A percentile compares a stretch with the other conserved stretches of the same genome.
Conservation (phyloP, 2,329 filamentous ascomycete genomes). For the Aspergillus vadensis region DNA sequence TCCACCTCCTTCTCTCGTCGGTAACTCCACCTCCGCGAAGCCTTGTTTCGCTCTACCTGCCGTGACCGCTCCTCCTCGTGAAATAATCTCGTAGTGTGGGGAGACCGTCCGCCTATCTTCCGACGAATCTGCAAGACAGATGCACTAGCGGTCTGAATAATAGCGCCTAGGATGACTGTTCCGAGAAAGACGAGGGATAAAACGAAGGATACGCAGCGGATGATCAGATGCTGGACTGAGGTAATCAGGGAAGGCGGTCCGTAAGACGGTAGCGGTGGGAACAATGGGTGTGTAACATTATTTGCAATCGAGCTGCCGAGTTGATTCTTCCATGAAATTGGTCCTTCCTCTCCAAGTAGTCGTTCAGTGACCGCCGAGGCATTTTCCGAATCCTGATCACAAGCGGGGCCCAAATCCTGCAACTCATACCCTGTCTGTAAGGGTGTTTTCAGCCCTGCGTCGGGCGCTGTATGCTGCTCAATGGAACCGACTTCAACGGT, state of each 20-base stretch:
- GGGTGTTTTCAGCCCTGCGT: neutral
- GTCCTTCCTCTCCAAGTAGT: constrained; percentile 11
- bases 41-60: constrained; percentile 57
- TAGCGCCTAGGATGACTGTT: constrained; percentile 72
- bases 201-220: constrained; percentile 70
- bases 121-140: constrained; percentile 54
- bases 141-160: constrained; percentile 66
- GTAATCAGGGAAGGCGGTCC: constrained; percentile 70
- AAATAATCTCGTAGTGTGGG: constrained; percentile 66
- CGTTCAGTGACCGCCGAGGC: constrained; percentile 16
- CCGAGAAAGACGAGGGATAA: constrained; percentile 76
- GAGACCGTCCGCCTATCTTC: constrained; percentile 61
- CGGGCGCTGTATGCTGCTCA: neutral
- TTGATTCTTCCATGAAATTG: neutral
- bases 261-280: constrained; percentile 81
- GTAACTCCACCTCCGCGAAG: constrained; percentile 64
- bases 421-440: neutral
- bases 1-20: constrained; percentile 45
- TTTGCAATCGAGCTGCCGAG: constrained; percentile 3
- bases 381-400: neutral
- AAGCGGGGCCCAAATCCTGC: neutral
- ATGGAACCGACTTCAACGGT: constrained; percentile 5
- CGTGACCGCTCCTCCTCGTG: constrained; percentile 70
- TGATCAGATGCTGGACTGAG: constrained; percentile 65
- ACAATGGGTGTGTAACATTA: constrained; percentile 52